Conservation (phyloP, 1,139 yeast species). For the Lodderomyces jiufengensis region DNA sequence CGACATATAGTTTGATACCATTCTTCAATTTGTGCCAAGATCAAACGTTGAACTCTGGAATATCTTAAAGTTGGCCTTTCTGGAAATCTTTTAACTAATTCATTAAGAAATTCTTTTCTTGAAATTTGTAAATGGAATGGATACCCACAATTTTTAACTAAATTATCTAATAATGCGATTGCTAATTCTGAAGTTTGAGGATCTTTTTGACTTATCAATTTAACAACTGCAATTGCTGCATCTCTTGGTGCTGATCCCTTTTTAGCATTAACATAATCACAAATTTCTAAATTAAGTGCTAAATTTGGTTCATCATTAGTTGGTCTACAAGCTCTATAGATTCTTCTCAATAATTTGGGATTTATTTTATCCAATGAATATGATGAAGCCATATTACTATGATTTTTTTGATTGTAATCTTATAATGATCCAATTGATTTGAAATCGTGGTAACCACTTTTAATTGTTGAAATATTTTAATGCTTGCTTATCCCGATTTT, state of each 20-base stretch:
- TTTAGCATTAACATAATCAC: slow-evolving; percentile 89
- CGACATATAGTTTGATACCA: slow-evolving; percentile 96
- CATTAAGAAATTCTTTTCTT: slow-evolving; percentile 90
- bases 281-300: slow-evolving; percentile 83
- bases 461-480: background rate
- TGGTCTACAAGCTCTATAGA: slow-evolving; percentile 87
- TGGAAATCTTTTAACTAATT: slow-evolving; percentile 88
- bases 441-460: too few species aligned
- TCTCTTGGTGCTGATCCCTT: slow-evolving; percentile 91
- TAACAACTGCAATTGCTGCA: slow-evolving; percentile 88
- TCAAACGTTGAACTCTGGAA: slow-evolving; percentile 76
- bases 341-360: slow-evolving; percentile 60
- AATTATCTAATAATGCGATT: slow-evolving; percentile 65
- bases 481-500: background rate
- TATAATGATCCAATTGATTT: too few species aligned
- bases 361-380: slow-evolving; percentile 49
- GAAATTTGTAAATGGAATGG: slow-evolving; percentile 95
- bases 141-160: slow-evolving; percentile 96
- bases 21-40: slow-evolving; percentile 89
- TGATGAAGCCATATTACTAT: slow-evolving; percentile 16
- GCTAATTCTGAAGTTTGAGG: slow-evolving; percentile 72
- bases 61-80: slow-evolving; percentile 90
- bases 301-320: slow-evolving; percentile 83
- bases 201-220: slow-evolving; percentile 76
- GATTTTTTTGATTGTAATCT: too few species aligned